Evolutionary conservation across 257 asterid genomes (phyloP), one percentile per base, ranked within the genome.

Genomic region (Scutellaria barbata): DNA sequence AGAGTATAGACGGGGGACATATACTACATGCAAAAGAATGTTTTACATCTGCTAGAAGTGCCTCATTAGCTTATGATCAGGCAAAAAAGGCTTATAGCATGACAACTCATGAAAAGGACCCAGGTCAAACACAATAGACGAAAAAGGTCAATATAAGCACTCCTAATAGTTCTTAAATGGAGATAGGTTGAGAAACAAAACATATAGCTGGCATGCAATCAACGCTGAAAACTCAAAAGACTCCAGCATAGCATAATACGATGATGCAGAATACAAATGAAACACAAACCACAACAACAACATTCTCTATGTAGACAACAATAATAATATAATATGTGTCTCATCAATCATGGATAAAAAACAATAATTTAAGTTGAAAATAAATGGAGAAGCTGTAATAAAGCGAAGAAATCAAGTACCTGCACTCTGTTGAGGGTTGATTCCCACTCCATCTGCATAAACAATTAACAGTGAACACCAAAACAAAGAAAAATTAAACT

Each of bases 371-470:
- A 30, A 69, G 41, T 8, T 10, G 35, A 56, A 45, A 58, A 39
- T 25, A 50, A 51, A 47, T 30, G 54, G 69, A 22, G 54, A 66
- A 16, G 9, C 42, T 57, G 3, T 33, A 22, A 46, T 16, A 13
- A 11, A 56, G 57, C 63, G 74, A 67, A 45, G 47, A 69, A 39
- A 25, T 13, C 7, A 63, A 69, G 39, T 81, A 93, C 98, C 98
- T 87, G 98, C 98, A 87, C 96, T 90, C 76, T 93, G 98, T 50
- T 93, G 96, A 69, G 97, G 98, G 83, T 87, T 93, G 73, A 93
- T 93, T 78, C 97, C 98, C 45, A 93, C 97, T 68, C 98, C 98
- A 89, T 90, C 98, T 93, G 87, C 76, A 81, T 14, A 70, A 71
- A 74, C 42, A 69, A 67, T 17, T 10, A 41, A 51, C 66, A 74